These are phyloP conservation scores for Saturnispora halmiae DNA, from an alignment of 805 yeast genomes.

Conservation along the genomic window DNA sequence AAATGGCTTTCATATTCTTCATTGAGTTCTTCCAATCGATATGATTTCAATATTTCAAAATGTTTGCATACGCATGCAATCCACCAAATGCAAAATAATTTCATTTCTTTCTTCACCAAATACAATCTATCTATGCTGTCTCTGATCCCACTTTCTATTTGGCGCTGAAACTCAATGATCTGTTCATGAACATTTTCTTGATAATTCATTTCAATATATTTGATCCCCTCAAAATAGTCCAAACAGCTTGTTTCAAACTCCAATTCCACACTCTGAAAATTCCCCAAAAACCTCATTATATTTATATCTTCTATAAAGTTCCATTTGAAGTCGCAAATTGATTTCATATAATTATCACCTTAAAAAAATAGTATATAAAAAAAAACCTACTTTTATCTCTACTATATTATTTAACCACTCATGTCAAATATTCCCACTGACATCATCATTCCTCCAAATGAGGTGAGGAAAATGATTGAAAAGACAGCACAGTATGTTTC, in stretches of 20 bases:
- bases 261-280: neutral
- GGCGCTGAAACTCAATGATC: neutral
- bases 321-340: neutral
- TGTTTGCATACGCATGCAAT: no score
- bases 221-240: conserved; percentile 1
- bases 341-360: no score
- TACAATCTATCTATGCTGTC: neutral
- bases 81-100: no score
- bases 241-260: neutral
- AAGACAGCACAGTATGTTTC: conserved; percentile 65
- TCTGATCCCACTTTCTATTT: neutral
- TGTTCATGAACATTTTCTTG: neutral
- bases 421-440: conserved; percentile 27
- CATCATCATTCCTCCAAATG: conserved; percentile 47
- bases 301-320: neutral
- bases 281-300: neutral
- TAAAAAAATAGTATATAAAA: neutral
- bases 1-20: neutral
- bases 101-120: no score
- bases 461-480: conserved; percentile 43
- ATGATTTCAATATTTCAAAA: neutral
- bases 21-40: neutral
- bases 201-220: neutral
- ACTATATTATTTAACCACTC: no score
- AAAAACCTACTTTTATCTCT: no score